phyloP scores from a whole-genome alignment of 495 filamentous ascomycete species.

The Penicillium ochrochloron region DNA sequence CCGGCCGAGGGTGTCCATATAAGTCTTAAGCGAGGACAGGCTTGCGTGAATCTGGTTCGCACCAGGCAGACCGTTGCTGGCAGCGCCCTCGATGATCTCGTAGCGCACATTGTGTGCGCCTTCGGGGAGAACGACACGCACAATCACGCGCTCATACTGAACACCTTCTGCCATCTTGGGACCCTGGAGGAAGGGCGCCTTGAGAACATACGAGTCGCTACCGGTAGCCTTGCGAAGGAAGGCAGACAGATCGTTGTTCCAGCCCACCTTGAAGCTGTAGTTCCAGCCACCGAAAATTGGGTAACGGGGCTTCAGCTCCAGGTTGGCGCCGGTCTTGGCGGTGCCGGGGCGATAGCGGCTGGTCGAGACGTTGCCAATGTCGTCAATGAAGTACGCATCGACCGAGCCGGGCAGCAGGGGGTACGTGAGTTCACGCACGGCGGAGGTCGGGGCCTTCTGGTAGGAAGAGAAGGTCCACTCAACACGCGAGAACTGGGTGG shows the following conservation, averaged over 20 bases:
- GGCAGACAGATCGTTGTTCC: slow-evolving; percentile 80
- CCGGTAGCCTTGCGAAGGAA: slow-evolving; percentile 68
- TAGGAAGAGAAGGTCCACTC: slow-evolving; percentile 74
- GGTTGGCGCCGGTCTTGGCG: slow-evolving; percentile 68
- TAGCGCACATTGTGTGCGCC: slow-evolving; percentile 78
- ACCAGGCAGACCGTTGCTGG: slow-evolving; percentile 46
- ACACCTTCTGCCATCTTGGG: slow-evolving; percentile 82
- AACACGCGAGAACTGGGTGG: slow-evolving; percentile 83
- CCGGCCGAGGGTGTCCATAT: slow-evolving; percentile 91
- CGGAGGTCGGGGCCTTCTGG: slow-evolving; percentile 73
- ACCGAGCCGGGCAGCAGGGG: slow-evolving; percentile 76
- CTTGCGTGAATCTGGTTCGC: slow-evolving; percentile 46
- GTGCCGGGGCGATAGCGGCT: slow-evolving; percentile 81
- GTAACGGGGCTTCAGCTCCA: slow-evolving; percentile 91
- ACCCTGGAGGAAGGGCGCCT: slow-evolving; percentile 94
- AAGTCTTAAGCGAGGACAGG: slow-evolving; percentile 74
- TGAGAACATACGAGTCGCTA: slow-evolving; percentile 76
- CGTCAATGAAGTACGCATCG: slow-evolving; percentile 93
- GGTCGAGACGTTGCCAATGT: slow-evolving; percentile 96
- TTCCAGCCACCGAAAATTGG: slow-evolving; percentile 97
- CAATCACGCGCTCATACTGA: slow-evolving; percentile 78
- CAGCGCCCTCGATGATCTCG: slow-evolving; percentile 40
- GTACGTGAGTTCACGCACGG: slow-evolving; percentile 80
- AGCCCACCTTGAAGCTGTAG: slow-evolving; percentile 92
- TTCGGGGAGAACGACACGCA: slow-evolving; percentile 87